phyloP scores from a whole-genome alignment of 2,329 filamentous ascomycete species.

The Aurifilum marmelostoma region DNA sequence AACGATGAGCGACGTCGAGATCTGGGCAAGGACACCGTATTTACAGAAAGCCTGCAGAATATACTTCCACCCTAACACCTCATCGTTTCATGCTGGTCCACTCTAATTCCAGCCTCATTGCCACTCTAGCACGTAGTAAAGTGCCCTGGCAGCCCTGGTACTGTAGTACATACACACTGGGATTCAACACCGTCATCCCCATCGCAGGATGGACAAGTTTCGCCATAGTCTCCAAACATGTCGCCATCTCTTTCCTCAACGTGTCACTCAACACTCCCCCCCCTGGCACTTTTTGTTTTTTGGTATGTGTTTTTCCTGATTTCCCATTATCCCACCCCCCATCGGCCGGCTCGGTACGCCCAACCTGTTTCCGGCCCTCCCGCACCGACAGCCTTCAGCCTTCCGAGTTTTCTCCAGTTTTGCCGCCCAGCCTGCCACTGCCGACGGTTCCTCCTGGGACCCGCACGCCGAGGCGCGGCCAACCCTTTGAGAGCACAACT shows the following conservation, averaged over 20 bases:
- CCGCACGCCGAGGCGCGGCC: slow-evolving; percentile 22
- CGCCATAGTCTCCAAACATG: background rate
- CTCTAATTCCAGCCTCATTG: background rate
- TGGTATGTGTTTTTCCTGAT: background rate
- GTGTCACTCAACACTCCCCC: background rate
- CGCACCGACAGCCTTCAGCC: slow-evolving; percentile 23
- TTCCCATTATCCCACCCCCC: background rate
- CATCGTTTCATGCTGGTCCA: background rate
- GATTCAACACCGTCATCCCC: background rate
- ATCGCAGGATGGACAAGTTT: background rate
- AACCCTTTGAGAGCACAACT: slow-evolving; percentile 7
- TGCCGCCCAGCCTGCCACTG: slow-evolving; percentile 21
- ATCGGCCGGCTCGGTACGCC: slow-evolving; percentile 26
- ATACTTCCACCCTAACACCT: background rate
- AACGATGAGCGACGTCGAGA: no score
- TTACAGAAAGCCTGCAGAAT: no score
- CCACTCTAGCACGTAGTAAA: no score
- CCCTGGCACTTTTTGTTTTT: background rate
- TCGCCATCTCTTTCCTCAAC: slow-evolving; percentile 7
- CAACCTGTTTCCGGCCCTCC: slow-evolving; percentile 20
- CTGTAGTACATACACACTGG: background rate
- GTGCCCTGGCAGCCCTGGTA: background rate
- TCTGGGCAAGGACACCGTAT: no score
- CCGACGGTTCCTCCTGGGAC: slow-evolving; percentile 16
- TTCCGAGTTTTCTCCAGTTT: slow-evolving; percentile 16